Percentiles rank a stretch among this genome's conserved stretches.
Evolutionary conservation across 2,329 filamentous ascomycete genomes (phyloP).

Genomic region (Penicillium sp.): DNA sequence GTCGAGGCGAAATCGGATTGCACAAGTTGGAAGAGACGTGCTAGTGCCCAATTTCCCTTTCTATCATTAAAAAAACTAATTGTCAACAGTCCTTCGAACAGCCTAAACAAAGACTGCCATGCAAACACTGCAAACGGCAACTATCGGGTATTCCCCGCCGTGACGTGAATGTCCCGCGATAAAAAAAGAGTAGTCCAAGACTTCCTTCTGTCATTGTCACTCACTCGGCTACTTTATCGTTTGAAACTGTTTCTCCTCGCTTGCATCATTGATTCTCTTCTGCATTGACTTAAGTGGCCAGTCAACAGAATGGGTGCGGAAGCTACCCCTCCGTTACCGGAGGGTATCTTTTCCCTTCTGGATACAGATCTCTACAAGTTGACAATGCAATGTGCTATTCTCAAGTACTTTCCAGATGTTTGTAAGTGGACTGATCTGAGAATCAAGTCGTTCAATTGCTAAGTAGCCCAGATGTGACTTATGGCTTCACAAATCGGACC

Average conservation of each 20-base stretch:
- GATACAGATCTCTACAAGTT: constrained; percentile 90
- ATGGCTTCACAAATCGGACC: constrained; percentile 92
- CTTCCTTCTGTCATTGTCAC: not conserved
- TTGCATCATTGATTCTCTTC: not conserved
- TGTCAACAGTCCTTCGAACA: not conserved
- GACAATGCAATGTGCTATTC: constrained; percentile 96
- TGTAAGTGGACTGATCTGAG: constrained; percentile 30
- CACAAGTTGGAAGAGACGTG: no score
- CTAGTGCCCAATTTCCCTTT: no score
- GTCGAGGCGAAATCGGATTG: no score
- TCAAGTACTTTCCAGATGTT: constrained; percentile 79
- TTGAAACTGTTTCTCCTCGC: not conserved
- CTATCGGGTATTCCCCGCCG: constrained; percentile 10
- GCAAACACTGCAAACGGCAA: constrained; percentile 21
- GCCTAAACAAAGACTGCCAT: not conserved
- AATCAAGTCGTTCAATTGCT: not conserved
- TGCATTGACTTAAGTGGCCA: not conserved
- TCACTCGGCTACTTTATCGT: not conserved
- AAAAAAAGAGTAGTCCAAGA: not conserved
- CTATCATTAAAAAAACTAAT: no score
- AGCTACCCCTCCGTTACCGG: constrained; percentile 39
- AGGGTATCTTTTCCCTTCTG: constrained; percentile 74
- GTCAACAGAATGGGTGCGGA: constrained; percentile 26
- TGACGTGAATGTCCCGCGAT: constrained; percentile 5
- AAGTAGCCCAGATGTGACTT: constrained; percentile 60